Conservation (phyloP, 2,329 filamentous ascomycete species). For the Monilinia aucupariae region DNA sequence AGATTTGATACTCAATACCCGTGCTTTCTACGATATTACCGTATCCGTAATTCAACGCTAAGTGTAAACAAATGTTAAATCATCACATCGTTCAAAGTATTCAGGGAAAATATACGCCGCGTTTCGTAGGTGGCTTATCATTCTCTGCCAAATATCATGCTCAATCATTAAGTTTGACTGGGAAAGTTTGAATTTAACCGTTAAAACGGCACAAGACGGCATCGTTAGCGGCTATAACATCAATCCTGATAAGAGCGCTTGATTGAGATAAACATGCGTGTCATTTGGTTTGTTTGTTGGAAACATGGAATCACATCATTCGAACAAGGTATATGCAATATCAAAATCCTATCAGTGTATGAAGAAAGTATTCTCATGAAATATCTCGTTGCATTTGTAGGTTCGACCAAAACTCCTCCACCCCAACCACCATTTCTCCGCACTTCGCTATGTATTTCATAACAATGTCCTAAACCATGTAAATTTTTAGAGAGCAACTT, state of each 20-base stretch:
- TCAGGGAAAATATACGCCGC: neutral
- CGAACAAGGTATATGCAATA: neutral
- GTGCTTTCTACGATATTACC: no score
- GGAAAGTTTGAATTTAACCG: neutral
- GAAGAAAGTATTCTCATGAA: neutral
- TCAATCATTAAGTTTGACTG: neutral
- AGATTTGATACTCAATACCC: no score
- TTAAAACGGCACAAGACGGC: neutral
- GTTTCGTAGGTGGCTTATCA: slow-evolving; percentile 3
- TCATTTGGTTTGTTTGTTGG: neutral
- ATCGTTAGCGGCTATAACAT: neutral
- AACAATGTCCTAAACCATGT: slow-evolving; percentile 16
- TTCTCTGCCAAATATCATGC: neutral
- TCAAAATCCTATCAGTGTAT: neutral
- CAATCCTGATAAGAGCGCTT: neutral
- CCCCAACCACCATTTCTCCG: slow-evolving; percentile 9
- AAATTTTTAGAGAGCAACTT: slow-evolving; percentile 10
- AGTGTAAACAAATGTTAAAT: no score
- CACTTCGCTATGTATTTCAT: slow-evolving; percentile 13
- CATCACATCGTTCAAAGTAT: no score
- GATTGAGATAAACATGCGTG: neutral
- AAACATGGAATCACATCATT: neutral
- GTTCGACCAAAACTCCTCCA: slow-evolving; percentile 13
- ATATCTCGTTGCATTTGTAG: slow-evolving; percentile 1
- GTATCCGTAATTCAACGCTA: no score